These are phyloP conservation scores for Bacidia rubella DNA, from an alignment of 495 filamentous ascomycete species.

Conservation along the genomic window DNA sequence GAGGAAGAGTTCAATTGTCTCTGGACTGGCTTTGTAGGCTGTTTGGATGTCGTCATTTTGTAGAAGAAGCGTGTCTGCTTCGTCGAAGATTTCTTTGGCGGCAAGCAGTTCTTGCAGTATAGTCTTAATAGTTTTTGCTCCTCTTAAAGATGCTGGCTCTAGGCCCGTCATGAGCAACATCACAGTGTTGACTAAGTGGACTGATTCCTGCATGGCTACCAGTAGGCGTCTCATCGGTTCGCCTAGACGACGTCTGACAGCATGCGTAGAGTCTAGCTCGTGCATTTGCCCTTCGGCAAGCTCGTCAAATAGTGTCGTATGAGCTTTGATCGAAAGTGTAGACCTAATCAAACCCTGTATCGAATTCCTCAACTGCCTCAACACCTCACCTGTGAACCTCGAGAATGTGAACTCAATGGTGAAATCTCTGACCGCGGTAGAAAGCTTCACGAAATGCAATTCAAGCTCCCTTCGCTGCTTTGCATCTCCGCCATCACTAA, in stretches of 20 bases:
- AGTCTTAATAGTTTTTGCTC: conserved; percentile 18
- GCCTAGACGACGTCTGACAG: conserved; percentile 30
- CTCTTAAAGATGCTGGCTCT: conserved; percentile 23
- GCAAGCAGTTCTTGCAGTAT: conserved; percentile 18
- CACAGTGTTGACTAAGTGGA: conserved; percentile 31
- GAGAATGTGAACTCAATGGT: conserved; percentile 39
- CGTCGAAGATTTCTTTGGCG: conserved; percentile 27
- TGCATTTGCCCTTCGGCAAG: conserved; percentile 14
- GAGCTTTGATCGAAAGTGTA: conserved; percentile 30
- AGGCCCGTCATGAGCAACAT: conserved; percentile 34
- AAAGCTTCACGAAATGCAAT: conserved; percentile 39
- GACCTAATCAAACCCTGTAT: conserved; percentile 39
- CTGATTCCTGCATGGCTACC: conserved; percentile 27
- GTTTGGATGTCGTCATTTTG: conserved; percentile 19
- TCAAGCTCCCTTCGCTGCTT: conserved; percentile 29
- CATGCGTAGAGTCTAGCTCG: conserved; percentile 18
- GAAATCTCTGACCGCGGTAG: conserved; percentile 41
- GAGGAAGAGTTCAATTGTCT: conserved; percentile 40
- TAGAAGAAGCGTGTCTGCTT: conserved; percentile 24
- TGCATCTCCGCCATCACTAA: no score
- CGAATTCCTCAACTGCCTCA: conserved; percentile 33
- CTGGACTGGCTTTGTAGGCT: conserved; percentile 24
- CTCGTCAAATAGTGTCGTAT: conserved; percentile 28
- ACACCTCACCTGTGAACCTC: conserved; percentile 34
- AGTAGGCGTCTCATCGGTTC: conserved; percentile 33